Evolutionary conservation across 2,329 filamentous ascomycete species (phyloP), one percentile per base, ranked within the genome.

Genomic region (Triangularia setosa): DNA sequence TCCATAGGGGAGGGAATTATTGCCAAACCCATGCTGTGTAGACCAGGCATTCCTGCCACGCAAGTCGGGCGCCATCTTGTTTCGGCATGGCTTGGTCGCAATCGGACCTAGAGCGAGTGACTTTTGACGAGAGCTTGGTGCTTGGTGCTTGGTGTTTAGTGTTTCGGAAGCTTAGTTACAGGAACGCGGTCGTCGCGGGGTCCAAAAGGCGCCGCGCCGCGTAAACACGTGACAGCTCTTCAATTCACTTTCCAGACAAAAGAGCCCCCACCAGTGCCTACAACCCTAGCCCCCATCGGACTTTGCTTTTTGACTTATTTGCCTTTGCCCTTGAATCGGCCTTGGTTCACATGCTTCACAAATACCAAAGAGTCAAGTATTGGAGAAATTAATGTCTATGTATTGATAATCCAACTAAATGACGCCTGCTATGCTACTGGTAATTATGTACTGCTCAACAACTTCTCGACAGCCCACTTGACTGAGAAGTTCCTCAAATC

Each of bases 401-500:
- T 21, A 48, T 48, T 9, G 12, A 8, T 48, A 48, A 48, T 48
- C 40, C 40, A 48, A 48, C 40, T 48, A 48, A 48, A 14, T n/a
- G 9, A 21, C 40, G 40, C n/a, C 40, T 21, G 16, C 33, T 21
- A 48, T 18, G 40, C 40, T 48, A 7, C 8, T 21, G n/a, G 40
- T 9, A 48, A 18, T 48, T 75, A 83, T 64, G 75, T 78, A 70
- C 75, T 83, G 71, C 80, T 84, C 68, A 90, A 73, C 56, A 90
- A 78, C 76, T 89, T 89, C 74, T 88, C 84, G 5, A 90, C 87
- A 1, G 87, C 87, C 87, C 87, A 90, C 69, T 83, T 85, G 55
- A 89, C 87, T n/a, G 85, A 88, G 71, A 90, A 86, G 74, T 87
- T 89, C 65, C 87, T 82, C 66, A 90, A 78, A 72, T 90, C 87